Evolutionary conservation across 2,329 filamentous ascomycete species (phyloP), one percentile per base, ranked within the genome.

Genomic region (Emmonsiellopsis sp.): DNA sequence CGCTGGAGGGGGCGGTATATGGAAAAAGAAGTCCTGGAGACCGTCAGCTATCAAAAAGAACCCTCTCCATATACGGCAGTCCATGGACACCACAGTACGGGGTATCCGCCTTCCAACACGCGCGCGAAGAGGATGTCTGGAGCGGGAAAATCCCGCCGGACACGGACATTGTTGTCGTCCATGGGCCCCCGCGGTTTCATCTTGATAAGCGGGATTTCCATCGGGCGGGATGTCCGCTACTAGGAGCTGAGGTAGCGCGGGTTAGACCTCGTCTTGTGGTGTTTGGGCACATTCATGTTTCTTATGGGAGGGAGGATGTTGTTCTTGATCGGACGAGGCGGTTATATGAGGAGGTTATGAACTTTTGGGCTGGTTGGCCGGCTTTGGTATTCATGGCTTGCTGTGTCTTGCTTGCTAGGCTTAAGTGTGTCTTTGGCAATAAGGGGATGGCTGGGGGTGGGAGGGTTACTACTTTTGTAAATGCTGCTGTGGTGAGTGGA

Each of bases 211-310:
- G 46, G 6, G 43, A 48, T n/a, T 37, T 52, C 27, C 50, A 57
- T 49, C 50, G 53, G 47, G 54, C 57, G 48, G 63, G 62, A 3
- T 56, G 56, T 53, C 52, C 53, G 5, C 57, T 57, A 49, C 48
- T 65, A 27, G 36, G 53, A 8, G 48, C 49, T n/a, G 61, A 64
- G 46, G 52, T 64, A 33, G 45, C 43, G 13, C 49, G 61, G 27
- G 56, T 60, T 6, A 57, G 53, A 37, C 63, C 63, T 8, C 55
- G 48, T 8, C 56, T 64, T 42, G 58, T 61, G 37, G 56, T 63
- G 13, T 64, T 61, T 54, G 60, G 59, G 4, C 60, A 63, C 54
- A 58, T 64, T 31, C 63, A 63, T 52, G 56, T 48, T 10, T 58
- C 58, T 13, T 62, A 56, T 51, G 55, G 49, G 27, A 17, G 51